phyloP scores from a whole-genome alignment of 2,329 filamentous ascomycete species.

The Colletotrichum ledebouriae region DNA sequence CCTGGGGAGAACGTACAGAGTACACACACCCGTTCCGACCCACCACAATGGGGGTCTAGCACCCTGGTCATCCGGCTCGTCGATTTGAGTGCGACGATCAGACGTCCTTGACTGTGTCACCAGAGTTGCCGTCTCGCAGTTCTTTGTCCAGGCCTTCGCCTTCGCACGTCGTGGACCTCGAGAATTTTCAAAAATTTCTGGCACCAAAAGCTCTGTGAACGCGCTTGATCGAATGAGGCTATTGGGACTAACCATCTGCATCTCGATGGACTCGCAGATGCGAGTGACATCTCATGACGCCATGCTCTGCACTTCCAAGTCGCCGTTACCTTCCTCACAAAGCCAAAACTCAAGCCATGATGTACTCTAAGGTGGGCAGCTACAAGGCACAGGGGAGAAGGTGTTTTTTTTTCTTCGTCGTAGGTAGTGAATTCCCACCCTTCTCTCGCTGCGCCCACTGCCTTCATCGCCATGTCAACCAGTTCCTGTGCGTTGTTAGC shows the following conservation, averaged over 20 bases:
- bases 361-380: not conserved
- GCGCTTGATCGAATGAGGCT: slow-evolving; percentile 13
- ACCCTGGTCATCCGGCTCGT: slow-evolving; percentile 22
- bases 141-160: slow-evolving; percentile 23
- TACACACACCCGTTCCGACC: slow-evolving; percentile 6
- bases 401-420: not conserved
- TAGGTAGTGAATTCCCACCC: not conserved
- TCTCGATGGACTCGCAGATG: slow-evolving; percentile 11
- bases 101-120: slow-evolving; percentile 37
- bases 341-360: slow-evolving; percentile 27
- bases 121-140: slow-evolving; percentile 7
- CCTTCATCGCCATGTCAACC: slow-evolving; percentile 22
- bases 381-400: not conserved
- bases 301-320: slow-evolving; percentile 19
- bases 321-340: slow-evolving; percentile 13
- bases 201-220: not conserved
- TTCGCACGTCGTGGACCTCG: not conserved
- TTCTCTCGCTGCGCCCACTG: not conserved
- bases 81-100: slow-evolving; percentile 35
- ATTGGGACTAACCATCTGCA: slow-evolving; percentile 15
- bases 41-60: slow-evolving; percentile 15
- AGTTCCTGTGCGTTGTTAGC: slow-evolving; percentile 14
- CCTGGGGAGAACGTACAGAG: slow-evolving; percentile 7
- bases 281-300: slow-evolving; percentile 20
- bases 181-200: not conserved